Evolutionary conservation across 2,329 filamentous ascomycete genomes (phyloP).

Genomic region (Rhexocercosporidium sp.): DNA sequence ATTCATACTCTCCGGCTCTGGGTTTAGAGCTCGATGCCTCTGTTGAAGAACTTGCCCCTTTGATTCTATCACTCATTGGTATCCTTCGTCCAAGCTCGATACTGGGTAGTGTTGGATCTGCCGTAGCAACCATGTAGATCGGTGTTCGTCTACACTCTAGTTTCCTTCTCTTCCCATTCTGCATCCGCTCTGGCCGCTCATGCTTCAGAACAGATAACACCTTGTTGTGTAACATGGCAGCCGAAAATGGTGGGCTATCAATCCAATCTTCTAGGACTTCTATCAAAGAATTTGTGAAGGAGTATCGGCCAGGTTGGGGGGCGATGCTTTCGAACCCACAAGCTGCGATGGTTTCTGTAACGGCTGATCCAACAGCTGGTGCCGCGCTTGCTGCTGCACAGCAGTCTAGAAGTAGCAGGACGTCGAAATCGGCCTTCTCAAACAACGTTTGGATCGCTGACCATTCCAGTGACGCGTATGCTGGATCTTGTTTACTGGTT

Average conservation of each 20-base stretch:
- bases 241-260: conserved; percentile 28
- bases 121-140: conserved; percentile 20
- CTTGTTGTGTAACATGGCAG: conserved; percentile 34
- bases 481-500: conserved; percentile 17
- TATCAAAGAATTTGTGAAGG: conserved; percentile 32
- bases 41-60: not conserved
- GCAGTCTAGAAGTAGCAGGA: conserved; percentile 30
- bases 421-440: conserved; percentile 29
- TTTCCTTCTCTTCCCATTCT: conserved; percentile 19
- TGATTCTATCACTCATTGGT: not conserved
- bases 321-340: conserved; percentile 29
- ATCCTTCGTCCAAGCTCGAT: conserved; percentile 18
- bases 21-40: not conserved
- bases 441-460: conserved; percentile 34
- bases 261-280: conserved; percentile 33
- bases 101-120: conserved; percentile 18
- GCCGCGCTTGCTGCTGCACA: conserved; percentile 31
- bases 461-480: conserved; percentile 29
- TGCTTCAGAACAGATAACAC: conserved; percentile 22
- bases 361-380: conserved; percentile 18
- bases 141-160: conserved; percentile 23
- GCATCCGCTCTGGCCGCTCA: conserved; percentile 18
- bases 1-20: not conserved
- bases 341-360: conserved; percentile 34
- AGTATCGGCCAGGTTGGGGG: conserved; percentile 25